Conservation (phyloP, 169 alveolate species). For the Eimeria sp. region DNA sequence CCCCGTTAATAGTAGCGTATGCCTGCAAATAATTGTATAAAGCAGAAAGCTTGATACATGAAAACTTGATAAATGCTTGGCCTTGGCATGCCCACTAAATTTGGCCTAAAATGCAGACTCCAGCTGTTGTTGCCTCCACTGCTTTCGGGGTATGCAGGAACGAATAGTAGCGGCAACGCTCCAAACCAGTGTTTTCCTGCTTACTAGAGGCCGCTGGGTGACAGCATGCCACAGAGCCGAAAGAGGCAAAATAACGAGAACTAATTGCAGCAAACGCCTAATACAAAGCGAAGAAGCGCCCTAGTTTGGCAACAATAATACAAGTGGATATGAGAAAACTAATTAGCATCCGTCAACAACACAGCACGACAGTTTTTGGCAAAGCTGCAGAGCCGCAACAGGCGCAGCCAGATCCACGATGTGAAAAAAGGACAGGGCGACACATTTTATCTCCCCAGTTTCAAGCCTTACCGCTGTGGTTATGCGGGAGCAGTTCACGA, state of each 20-base stretch:
- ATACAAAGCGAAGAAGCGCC: not conserved
- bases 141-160: no score
- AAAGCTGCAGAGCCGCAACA: not conserved
- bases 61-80: no score
- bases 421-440: not conserved
- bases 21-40: no score
- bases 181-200: not conserved
- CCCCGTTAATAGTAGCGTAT: no score
- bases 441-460: not conserved
- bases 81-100: no score
- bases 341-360: not conserved
- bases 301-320: not conserved
- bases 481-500: not conserved
- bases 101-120: no score
- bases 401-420: not conserved
- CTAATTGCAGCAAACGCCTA: not conserved
- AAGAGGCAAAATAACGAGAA: not conserved
- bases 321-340: not conserved
- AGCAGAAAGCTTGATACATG: no score
- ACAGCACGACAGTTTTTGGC: not conserved
- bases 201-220: not conserved
- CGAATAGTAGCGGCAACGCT: no score
- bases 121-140: no score
- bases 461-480: not conserved
- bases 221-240: not conserved